Evolutionary conservation across 805 yeast genomes (phyloP), one percentile per base, ranked within the genome.

Genomic region (Suhomyces pyralidae): DNA sequence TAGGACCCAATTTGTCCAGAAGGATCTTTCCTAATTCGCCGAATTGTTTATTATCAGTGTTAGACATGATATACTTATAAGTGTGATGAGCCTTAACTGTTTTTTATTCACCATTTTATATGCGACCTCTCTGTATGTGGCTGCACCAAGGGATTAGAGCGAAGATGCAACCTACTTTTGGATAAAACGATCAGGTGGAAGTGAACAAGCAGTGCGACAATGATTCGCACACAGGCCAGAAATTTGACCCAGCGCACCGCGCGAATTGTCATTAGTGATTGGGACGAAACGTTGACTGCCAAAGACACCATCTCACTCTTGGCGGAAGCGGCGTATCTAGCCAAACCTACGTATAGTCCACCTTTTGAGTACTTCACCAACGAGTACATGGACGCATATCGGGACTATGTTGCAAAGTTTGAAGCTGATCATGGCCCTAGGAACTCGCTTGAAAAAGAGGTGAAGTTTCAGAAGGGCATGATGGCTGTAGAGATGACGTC

Each of bases 221-320:
- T 32, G 36, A 32, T 32, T n/a, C 36, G 36, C 36, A 32, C 36
- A 3, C 36, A 32, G 17, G n/a, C 36, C 36, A 32, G 17, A 32
- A 32, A 32, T 32, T 32, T 32, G 36, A n/a, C 36, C 17, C 17
- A 32, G 8, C 36, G 36, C 36, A 32, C 36, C 36, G 17, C 36
- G 17, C 15, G 52, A 15, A 57, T 14, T 56, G 46, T 83, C 9
- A 71, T 83, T 1, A 65, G 79, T 3, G 90, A 85, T 58, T 85
- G 87, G 84, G 90, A 85, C 61, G 89, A 84, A 43, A 85, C 90
- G 0, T 73, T 82, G 25, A 83, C 90, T 0, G 56, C 60, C 5
- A 60, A 65, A 28, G 90, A 85, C 63, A 83, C 90, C 0, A 77
- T 84, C 26, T 63, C 63, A 24, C 59, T 80, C 5, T 69, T 83